Evolutionary conservation across 164 flowering plant species (phyloP), one percentile per base, ranked within the genome.

Genomic region (Vitis riparia): DNA sequence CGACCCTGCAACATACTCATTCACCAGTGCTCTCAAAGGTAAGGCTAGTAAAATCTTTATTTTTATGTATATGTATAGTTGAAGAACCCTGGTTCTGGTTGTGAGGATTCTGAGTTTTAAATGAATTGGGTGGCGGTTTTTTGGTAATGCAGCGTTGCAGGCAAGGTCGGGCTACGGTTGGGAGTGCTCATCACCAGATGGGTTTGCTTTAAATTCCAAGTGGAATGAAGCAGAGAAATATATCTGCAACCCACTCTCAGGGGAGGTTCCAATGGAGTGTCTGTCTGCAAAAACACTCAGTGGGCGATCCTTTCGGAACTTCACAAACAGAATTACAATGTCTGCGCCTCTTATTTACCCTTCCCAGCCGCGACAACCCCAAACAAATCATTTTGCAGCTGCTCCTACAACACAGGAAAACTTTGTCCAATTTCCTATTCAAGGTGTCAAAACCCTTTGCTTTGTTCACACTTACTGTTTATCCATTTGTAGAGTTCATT

Each of bases 191-290:
- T 84, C 91, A 15, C 87, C 89, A 14, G 91, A 90, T 17, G 93
- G 93, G 51, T 83, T 85, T 71, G 85, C 87, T 37, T 76, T 92
- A 63, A 83, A 91, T 55, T 89, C 97, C 8, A 93, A 93, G 68
- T 93, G 98, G 98, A 81, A 87, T 75, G 94, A 89, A 68, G 98
- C 98, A 64, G 98, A 93, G 82, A 93, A 81, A 76, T 93, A 91
- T 50, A 93, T 91, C 47, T 82, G 92, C 78, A 93, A 93, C 63
- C 98, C 98, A 9, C 75, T 87, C 8, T 93, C 98, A 68, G 98
- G 98, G 32, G 86, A 93, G 79, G 82, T 93, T 65, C 98, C 98
- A 19, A 53, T 87, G 77, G 93, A 91, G 79, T 93, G 98, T 77
- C 77, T 93, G 66, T 93, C 98, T 53, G 83, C 94, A 6, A 90